Conservation (phyloP, 345 rosid genomes). For the Mercurialis annua region DNA sequence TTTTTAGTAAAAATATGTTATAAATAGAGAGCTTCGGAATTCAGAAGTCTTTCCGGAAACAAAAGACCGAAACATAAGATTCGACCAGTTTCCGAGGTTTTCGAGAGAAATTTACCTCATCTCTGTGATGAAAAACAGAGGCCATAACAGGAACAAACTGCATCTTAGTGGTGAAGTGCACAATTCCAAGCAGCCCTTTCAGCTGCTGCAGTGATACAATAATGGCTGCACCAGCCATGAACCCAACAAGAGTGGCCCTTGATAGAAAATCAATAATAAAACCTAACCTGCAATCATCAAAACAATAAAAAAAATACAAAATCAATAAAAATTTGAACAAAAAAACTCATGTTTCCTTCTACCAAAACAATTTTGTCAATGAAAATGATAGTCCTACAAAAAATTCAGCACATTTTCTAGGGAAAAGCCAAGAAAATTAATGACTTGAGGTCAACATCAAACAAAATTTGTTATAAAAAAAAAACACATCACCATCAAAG, state of each 20-base stretch:
- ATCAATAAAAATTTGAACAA: background rate
- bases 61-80: too few relatives aligned
- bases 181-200: conserved; percentile 92
- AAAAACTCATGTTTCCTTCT: background rate
- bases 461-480: background rate
- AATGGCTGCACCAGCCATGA: conserved; percentile 97
- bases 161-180: conserved; percentile 89
- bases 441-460: too few relatives aligned
- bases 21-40: too few relatives aligned
- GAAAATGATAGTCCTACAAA: background rate
- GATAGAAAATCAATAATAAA: conserved; percentile 94
- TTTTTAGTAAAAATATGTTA: too few relatives aligned
- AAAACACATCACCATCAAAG: background rate
- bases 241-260: conserved; percentile 90
- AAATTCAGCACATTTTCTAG: too few relatives aligned
- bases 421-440: too few relatives aligned
- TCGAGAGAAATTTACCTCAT: conserved; percentile 47
- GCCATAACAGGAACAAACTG: conserved; percentile 70
- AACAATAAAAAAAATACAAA: conserved; percentile 3
- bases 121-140: conserved; percentile 50
- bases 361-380: background rate
- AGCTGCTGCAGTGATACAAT: conserved; percentile 93
- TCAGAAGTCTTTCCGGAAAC: too few relatives aligned
- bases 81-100: too few relatives aligned
- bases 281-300: conserved; percentile 65